Evolutionary conservation across 2,329 filamentous ascomycete species (phyloP), one percentile per base, ranked within the genome.

Genomic region (Davidsoniella virescens): DNA sequence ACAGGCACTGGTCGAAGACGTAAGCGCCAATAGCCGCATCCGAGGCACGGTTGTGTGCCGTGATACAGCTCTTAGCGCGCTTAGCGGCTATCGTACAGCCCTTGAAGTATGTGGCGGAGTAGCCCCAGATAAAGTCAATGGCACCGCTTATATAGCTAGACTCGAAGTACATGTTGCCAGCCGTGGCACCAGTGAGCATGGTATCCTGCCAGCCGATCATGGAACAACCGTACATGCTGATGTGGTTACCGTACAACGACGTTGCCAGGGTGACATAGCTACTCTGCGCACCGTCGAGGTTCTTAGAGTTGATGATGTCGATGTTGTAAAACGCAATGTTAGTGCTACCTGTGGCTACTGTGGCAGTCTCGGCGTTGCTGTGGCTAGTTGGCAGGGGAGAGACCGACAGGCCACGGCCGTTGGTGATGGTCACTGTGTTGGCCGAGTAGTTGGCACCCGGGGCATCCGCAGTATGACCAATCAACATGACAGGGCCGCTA

Each of bases 281-380:
- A 33, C 70, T 70, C 55, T 72, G 69, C 51, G 62, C 65, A 0
- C 68, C 69, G 54, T 66, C 53, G 7, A 44, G 39, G n/a, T 70
- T 70, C 49, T 67, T 69, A 0, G 63, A 64, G 55, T 72, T 73
- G 10, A 63, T 61, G 9, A 72, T 62, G 49, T 72, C 76, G 59
- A 82, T 66, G 55, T 82, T 82, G 65, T 82, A 82, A 16, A 80
- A 63, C 56, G 71, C 73, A 52, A 80, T 68, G 56, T 73, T 69
- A 4, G 61, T 58, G 0, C 71, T 67, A 56, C 66, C 64, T 23
- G 70, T 64, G 8, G 67, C 60, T 25, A 72, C 61, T 0, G 68
- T 70, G 1, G 63, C 68, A 1, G 66, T 78, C 52, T 61, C 59
- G 54, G 81, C 78, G 54, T 82, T 74, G 56, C 60, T 70, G 39